Evolutionary conservation across 2,329 filamentous ascomycete genomes (phyloP), one percentile per base, ranked within the genome.

Genomic region (Parastagonospora avenae): DNA sequence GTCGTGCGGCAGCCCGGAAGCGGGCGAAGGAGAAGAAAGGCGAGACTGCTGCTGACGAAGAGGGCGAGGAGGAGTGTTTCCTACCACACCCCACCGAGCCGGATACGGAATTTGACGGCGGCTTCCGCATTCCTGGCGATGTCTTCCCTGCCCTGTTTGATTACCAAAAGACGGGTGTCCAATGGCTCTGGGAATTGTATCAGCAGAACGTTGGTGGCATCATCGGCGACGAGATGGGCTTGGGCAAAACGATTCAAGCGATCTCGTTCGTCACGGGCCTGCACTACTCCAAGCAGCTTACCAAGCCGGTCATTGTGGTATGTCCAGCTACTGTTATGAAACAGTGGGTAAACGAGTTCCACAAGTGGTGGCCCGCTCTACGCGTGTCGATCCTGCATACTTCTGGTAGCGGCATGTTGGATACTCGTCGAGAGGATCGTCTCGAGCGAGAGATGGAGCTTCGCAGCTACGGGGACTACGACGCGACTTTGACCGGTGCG

Each of bases 291-390:
- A 90, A 88, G 61, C 90, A 87, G 65, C 82, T 97, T 16, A 84
- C 83, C 16, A 91, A 91, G 52, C 94, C 94, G 0, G 86, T 95
- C 37, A 91, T 99, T 52, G 84, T 99, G 7, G 92, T 99, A 4
- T 92, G 92, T 43, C 94, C 94, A 2, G 93, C 93, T 3, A 99
- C 94, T 0, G 89, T 99, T 19, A 87, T 99, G 77, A 89, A 91
- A 54, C 94, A 99, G 71, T 99, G 94, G 94, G 94, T 97, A 10
- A 96, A 95, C 58, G 94, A 99, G 68, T 97, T 99, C 63, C 95
- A 99, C 74, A 86, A 88, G 10, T 99, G 95, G 95, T 99, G 95
- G 95, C 94, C 94, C n/a, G 88, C 94, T n/a, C 79, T 99, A 29
- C 85, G 95, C 36, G 94, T 99, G 4, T 96, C 92, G 0, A 97